Evolutionary conservation across 2,329 filamentous ascomycete genomes (phyloP), one percentile per base, ranked within the genome.

Genomic region (Aureobasidium sp.): DNA sequence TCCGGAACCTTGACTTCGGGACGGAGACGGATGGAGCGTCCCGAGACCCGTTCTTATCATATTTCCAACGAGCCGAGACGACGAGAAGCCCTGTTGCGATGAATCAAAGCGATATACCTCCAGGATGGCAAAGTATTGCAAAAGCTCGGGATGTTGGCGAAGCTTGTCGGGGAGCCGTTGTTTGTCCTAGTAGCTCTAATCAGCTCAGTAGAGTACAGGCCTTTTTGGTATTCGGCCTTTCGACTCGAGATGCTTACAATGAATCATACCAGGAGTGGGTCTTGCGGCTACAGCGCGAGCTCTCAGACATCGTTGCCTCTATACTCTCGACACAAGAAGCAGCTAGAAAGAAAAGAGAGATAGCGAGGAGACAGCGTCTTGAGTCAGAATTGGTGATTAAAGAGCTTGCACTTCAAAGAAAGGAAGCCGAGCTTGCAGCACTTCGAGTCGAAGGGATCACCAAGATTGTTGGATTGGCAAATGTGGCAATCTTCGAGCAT

Each of bases 401-500:
- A 21, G 57, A 48, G 34, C 30, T 59, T 41, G 45, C 42, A 29
- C 34, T 49, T 10, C 44, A 45, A 3, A 50, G 30, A 25, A 49
- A 27, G 27, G 60, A 64, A 41, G 50, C 60, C 13, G 60, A 64
- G 11, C 63, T 62, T 27, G 61, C 61, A 14, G 39, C 63, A 29
- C 42, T 49, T 1, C 45, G 51, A 45, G 57, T 58, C 8, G 47
- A 62, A 41, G 44, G 60, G 16, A 37, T 64, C 3, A 51, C 61
- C 34, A 60, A 60, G 36, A 62, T 61, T 9, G 51, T 62, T 57
- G 60, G 53, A 7, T 51, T 60, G 48, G 60, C 61, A 8, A 54
- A 64, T 27, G 55, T 64, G 14, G 63, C 59, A 9, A 51, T 64
- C 16, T 64, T 61, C 34, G 62, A 64, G 44, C 58, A 39, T 30